A percentile compares a stretch with the other conserved stretches of the same genome.
phyloP scores from a whole-genome alignment of 2,329 filamentous ascomycete genomes.

The Raffaelea ambrosiae region DNA sequence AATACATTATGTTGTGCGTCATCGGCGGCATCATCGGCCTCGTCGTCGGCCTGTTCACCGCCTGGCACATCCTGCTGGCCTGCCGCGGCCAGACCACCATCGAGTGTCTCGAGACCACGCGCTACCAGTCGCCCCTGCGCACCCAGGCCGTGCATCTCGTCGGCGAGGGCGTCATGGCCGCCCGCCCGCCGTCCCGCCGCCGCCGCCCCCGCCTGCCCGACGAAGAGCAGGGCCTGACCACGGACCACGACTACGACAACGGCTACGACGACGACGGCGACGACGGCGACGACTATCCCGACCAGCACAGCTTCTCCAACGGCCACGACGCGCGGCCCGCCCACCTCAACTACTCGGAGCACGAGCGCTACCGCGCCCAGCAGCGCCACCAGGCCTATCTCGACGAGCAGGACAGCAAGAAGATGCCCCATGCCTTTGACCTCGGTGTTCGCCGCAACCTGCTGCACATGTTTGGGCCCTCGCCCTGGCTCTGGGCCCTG shows the following conservation, averaged over 20 bases:
- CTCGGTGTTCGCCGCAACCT: constrained; percentile 77
- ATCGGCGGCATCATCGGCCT: constrained; percentile 85
- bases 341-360: constrained; percentile 41
- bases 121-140: constrained; percentile 76
- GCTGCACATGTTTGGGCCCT: constrained; percentile 69
- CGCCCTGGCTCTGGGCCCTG: constrained; percentile 64
- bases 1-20: constrained; percentile 82
- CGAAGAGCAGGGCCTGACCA: constrained; percentile 8
- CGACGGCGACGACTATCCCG: constrained; percentile 1
- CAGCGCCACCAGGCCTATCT: constrained; percentile 64
- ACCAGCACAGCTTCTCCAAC: not conserved
- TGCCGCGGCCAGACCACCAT: constrained; percentile 82
- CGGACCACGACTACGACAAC: not conserved
- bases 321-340: constrained; percentile 2
- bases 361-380: constrained; percentile 45
- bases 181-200: constrained; percentile 44
- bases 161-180: constrained; percentile 22
- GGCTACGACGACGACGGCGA: constrained; percentile 4
- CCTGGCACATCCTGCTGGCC: constrained; percentile 83
- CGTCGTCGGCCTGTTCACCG: constrained; percentile 80
- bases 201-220: constrained; percentile 20
- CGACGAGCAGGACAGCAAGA: constrained; percentile 80
- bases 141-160: constrained; percentile 23
- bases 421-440: constrained; percentile 88
- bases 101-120: constrained; percentile 90